These are phyloP conservation scores for Setaria viridis DNA, from an alignment of 202 grass and related monocot species.

Conservation along the genomic window DNA sequence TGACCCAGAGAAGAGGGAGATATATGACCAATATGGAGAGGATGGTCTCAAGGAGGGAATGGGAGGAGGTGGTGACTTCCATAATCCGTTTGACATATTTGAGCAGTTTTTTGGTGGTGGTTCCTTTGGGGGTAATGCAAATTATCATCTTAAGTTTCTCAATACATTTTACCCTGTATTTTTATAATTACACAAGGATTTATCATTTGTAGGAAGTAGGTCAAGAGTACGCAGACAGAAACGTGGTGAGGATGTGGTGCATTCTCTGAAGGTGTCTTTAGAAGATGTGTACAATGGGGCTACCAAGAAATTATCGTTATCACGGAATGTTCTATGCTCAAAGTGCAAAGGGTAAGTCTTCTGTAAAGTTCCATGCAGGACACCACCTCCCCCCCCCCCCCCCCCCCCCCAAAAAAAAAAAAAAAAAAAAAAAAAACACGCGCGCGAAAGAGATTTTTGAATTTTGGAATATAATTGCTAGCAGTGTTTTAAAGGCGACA, in stretches of 20 bases:
- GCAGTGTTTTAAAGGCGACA: too few species aligned
- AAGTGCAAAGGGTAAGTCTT: slow-evolving; percentile 83
- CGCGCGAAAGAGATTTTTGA: not conserved
- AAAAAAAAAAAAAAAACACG: too few species aligned
- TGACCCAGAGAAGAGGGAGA: slow-evolving; percentile 75
- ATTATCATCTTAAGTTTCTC: not conserved
- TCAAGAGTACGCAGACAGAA: slow-evolving; percentile 70
- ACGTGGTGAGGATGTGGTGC: slow-evolving; percentile 68
- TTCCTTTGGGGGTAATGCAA: slow-evolving; percentile 60
- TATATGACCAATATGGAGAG: slow-evolving; percentile 78
- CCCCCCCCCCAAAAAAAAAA: too few species aligned
- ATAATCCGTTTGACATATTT: slow-evolving; percentile 84
- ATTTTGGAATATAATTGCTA: not conserved
- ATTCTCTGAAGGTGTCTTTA: slow-evolving; percentile 70
- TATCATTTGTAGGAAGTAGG: slow-evolving; percentile 57
- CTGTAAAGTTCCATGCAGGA: not conserved
- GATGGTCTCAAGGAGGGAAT: slow-evolving; percentile 82
- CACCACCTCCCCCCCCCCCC: not conserved
- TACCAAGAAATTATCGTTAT: slow-evolving; percentile 70
- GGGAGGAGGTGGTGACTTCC: slow-evolving; percentile 62
- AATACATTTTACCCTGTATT: not conserved
- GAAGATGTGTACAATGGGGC: slow-evolving; percentile 76
- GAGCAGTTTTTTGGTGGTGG: slow-evolving; percentile 75
- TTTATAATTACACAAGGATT: slow-evolving; percentile 22
- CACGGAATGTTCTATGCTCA: slow-evolving; percentile 68